These are phyloP conservation scores for Apiotrichum sp. DNA, from an alignment of 1,284 basidiomycete genomes.

Conservation along the genomic window DNA sequence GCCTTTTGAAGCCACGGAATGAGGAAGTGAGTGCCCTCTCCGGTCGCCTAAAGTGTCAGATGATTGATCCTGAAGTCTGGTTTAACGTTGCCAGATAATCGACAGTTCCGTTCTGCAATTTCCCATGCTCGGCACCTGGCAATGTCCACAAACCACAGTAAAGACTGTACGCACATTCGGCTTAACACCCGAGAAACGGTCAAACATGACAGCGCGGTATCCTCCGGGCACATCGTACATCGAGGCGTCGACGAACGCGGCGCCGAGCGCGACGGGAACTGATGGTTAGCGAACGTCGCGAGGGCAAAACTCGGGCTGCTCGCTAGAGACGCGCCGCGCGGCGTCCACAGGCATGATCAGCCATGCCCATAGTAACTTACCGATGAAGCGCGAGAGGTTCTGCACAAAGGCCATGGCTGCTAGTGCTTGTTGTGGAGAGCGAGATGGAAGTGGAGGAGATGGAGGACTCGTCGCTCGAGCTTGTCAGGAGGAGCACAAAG, in stretches of 20 bases:
- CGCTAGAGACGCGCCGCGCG: neutral
- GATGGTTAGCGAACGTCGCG: neutral
- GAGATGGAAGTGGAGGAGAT: neutral
- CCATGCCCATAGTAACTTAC: too few relatives aligned
- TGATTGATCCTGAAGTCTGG: too few relatives aligned
- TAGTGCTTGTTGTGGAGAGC: neutral
- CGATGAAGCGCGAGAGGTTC: conserved; percentile 29
- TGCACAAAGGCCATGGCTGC: conserved; percentile 28
- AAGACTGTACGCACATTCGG: conserved; percentile 54
- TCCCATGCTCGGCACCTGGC: neutral
- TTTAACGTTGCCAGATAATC: neutral
- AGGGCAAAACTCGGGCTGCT: neutral
- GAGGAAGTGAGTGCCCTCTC: conserved; percentile 96
- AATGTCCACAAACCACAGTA: too few relatives aligned
- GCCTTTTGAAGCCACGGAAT: conserved; percentile 92
- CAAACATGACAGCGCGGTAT: conserved; percentile 95
- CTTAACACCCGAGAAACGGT: conserved; percentile 90
- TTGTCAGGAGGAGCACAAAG: too few relatives aligned
- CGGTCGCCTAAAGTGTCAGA: conserved; percentile 65
- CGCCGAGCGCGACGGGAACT: conserved; percentile 72
- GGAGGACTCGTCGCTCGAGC: too few relatives aligned
- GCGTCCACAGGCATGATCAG: neutral
- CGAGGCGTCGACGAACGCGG: conserved; percentile 63
- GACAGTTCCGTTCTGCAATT: neutral
- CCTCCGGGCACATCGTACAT: conserved; percentile 87